Evolutionary conservation across 1,284 basidiomycete genomes (phyloP).

Genomic region (Prillingera fragicola): DNA sequence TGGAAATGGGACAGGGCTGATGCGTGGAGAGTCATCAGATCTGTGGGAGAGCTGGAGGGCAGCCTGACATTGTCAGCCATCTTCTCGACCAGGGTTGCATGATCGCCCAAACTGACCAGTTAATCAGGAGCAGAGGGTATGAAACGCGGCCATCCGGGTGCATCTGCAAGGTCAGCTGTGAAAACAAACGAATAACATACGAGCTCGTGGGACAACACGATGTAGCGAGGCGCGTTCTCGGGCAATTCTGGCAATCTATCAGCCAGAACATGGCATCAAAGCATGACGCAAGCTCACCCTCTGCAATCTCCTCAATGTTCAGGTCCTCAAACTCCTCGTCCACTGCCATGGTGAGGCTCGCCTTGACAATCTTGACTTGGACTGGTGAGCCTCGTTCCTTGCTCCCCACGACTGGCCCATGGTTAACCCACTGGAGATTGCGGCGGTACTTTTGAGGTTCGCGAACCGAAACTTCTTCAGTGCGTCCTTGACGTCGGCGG

Average conservation of each 20-base stretch:
- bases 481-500: slow-evolving; percentile 64
- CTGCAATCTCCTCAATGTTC: slow-evolving; percentile 71
- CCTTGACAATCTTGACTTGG: slow-evolving; percentile 76
- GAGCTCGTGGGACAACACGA: slow-evolving; percentile 76
- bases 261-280: neutral
- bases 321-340: slow-evolving; percentile 71
- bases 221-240: slow-evolving; percentile 80
- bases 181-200: slow-evolving; percentile 24
- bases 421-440: slow-evolving; percentile 54
- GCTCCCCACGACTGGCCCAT: no score
- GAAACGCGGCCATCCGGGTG: slow-evolving; percentile 80
- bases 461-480: slow-evolving; percentile 79
- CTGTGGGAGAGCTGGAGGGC: slow-evolving; percentile 66
- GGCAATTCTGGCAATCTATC: slow-evolving; percentile 63
- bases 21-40: slow-evolving; percentile 73
- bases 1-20: slow-evolving; percentile 76
- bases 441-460: slow-evolving; percentile 62
- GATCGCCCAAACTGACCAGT: slow-evolving; percentile 56
- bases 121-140: slow-evolving; percentile 75
- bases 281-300: slow-evolving; percentile 54
- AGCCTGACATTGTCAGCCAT: slow-evolving; percentile 36
- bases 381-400: neutral
- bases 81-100: neutral
- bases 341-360: slow-evolving; percentile 69
- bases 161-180: slow-evolving; percentile 38